A percentile compares a stretch with the other conserved stretches of the same genome.
These are phyloP conservation scores for Ceratobasidium papillatum DNA, from an alignment of 1,284 basidiomycete genomes.

Conservation along the genomic window DNA sequence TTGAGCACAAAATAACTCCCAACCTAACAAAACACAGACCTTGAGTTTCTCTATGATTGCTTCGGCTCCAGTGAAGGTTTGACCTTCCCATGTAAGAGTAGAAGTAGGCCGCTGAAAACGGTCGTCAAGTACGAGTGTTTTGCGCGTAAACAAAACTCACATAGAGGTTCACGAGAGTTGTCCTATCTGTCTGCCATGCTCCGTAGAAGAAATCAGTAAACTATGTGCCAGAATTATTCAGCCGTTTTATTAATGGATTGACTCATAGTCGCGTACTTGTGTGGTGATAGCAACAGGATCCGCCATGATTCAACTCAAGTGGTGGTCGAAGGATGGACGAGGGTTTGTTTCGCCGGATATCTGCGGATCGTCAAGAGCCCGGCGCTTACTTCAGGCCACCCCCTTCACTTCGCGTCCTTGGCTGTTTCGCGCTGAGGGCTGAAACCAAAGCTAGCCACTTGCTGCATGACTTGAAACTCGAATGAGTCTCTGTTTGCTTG, in stretches of 20 bases:
- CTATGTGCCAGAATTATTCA: slow-evolving; percentile 50
- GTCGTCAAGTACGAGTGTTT: background rate
- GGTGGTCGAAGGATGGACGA: slow-evolving; percentile 3
- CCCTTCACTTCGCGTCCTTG: background rate
- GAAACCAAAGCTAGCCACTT: background rate
- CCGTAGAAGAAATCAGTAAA: slow-evolving; percentile 81
- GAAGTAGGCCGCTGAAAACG: slow-evolving; percentile 74
- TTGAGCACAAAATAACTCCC: background rate
- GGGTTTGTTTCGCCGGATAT: slow-evolving; percentile 39
- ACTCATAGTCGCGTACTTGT: slow-evolving; percentile 48
- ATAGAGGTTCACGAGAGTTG: slow-evolving; percentile 69
- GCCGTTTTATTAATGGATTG: background rate
- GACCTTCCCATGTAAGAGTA: slow-evolving; percentile 90
- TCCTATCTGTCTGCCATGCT: slow-evolving; percentile 72
- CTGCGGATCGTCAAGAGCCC: slow-evolving; percentile 12
- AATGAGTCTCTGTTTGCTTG: background rate
- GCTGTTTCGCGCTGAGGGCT: background rate
- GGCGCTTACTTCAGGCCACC: slow-evolving; percentile 2
- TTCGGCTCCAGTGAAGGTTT: slow-evolving; percentile 65
- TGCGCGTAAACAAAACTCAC: slow-evolving; percentile 59
- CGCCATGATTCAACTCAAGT: slow-evolving; percentile 43
- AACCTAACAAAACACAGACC: slow-evolving; percentile 58
- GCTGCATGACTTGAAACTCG: background rate
- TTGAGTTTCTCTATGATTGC: slow-evolving; percentile 83
- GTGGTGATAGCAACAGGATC: slow-evolving; percentile 52